Evolutionary conservation across 257 asterid species (phyloP).

Genomic region (Fraxinus cuspidata): DNA sequence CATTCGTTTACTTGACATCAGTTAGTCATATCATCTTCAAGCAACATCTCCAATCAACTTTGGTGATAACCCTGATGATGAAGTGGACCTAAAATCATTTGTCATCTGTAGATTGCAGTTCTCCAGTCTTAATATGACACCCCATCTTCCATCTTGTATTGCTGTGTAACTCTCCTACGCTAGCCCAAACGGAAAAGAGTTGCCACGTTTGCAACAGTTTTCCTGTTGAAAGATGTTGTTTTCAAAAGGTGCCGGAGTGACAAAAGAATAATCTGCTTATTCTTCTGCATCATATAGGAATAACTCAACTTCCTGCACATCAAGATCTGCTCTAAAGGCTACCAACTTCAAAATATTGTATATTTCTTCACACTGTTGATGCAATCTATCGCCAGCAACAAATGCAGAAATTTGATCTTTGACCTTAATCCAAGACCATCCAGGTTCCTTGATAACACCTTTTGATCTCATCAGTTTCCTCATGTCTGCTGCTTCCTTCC

Average conservation of each 20-base stretch:
- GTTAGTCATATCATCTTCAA: background rate
- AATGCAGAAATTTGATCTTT: slow-evolving; percentile 67
- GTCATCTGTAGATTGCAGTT: background rate
- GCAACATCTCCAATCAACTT: background rate
- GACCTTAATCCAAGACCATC: slow-evolving; percentile 88
- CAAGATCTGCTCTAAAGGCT: slow-evolving; percentile 39
- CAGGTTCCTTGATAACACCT: slow-evolving; percentile 86
- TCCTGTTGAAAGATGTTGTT: background rate
- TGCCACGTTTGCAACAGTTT: background rate
- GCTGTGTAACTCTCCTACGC: background rate
- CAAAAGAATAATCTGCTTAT: slow-evolving; percentile 19
- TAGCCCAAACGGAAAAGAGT: background rate
- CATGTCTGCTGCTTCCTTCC: slow-evolving; percentile 74
- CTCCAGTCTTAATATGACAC: background rate
- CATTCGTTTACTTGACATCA: background rate
- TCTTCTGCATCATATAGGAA: slow-evolving; percentile 28
- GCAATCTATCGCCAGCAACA: slow-evolving; percentile 67
- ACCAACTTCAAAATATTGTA: slow-evolving; percentile 55
- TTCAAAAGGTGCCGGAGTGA: background rate
- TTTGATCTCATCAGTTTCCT: slow-evolving; percentile 79
- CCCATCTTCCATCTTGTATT: background rate
- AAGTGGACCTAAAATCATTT: background rate
- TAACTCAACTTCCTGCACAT: slow-evolving; percentile 29
- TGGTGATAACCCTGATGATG: background rate
- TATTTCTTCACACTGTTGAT: slow-evolving; percentile 53